These are phyloP conservation scores for Magnusiomyces clavatus DNA, from an alignment of 1,139 yeast species.

Conservation along the genomic window DNA sequence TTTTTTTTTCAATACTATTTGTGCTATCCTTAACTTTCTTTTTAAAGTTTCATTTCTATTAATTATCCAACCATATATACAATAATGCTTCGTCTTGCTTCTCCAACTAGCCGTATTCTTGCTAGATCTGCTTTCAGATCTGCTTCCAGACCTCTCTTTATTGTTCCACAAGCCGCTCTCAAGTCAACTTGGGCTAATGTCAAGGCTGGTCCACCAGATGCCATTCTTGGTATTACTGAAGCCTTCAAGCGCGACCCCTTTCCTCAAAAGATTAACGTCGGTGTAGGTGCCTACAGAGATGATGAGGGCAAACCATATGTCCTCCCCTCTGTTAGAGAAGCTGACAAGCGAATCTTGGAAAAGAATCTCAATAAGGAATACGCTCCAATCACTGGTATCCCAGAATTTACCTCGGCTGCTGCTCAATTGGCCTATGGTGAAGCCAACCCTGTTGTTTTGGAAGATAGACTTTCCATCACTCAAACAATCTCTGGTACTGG, in stretches of 20 bases:
- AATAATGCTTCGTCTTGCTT: constrained; percentile 13
- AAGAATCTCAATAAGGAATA: constrained; percentile 79
- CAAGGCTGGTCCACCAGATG: constrained; percentile 59
- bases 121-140: constrained; percentile 6
- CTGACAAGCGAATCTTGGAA: constrained; percentile 33
- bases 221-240: constrained; percentile 57
- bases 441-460: constrained; percentile 33
- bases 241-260: constrained; percentile 41
- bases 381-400: constrained; percentile 74
- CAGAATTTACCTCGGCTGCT: constrained; percentile 67
- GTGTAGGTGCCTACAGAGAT: constrained; percentile 96
- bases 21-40: background rate
- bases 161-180: constrained; percentile 6
- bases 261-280: constrained; percentile 71
- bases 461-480: constrained; percentile 47
- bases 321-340: constrained; percentile 70
- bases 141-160: constrained; percentile 6
- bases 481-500: constrained; percentile 73
- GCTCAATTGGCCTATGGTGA: constrained; percentile 52
- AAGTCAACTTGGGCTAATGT: constrained; percentile 33
- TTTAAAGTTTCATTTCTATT: background rate
- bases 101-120: constrained; percentile 7
- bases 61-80: background rate
- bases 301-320: constrained; percentile 92
- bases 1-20: background rate